Base-by-base conservation (phyloP, 1,284 basidiomycete species). In the Ceratobasidium sp. region DNA sequence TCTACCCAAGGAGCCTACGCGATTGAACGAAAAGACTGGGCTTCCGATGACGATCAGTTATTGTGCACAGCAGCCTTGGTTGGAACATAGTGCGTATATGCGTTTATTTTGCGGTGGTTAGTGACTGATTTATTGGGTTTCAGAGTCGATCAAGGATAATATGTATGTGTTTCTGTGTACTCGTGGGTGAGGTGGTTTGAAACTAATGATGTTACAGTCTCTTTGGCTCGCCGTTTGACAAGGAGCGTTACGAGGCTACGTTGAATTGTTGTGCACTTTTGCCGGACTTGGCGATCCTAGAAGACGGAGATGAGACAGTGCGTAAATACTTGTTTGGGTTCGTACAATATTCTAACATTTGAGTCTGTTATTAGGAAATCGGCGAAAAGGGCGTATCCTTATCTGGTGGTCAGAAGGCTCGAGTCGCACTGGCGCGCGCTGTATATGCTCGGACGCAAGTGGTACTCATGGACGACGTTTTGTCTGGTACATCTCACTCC, bases 161-260 rank as follows among this genome's bases (percentile, higher is more conserved):
- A 70, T 58, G 68, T 70, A 7, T 20, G 51, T 53, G 1, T 7
- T 23, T 20, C 33, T 33, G 33, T 33, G 33, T 4, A 4, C 33
- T 33, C 4, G 33, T 33, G 33, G 33, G 33, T 33, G 33, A 33
- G 68, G 20, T 33, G 33, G 33, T 33, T 33, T 33, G 33, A 33
- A 33, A 33, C 33, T 33, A 33, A 33, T 4, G 33, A 33, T 33
- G 33, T 33, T 33, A 4, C 80, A 85, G 86, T 42, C 80, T 85
- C 26, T 86, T 86, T 77, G 85, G 85, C 4, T 80, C 80, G 7
- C 81, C 82, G 2, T 84, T 82, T 72, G 83, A 86, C 61, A 80
- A 83, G 49, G 79, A 77, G 15, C 82, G 84, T 3, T 86, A 86
- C 78, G 55, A 82, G 12, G 79, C 77, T 6, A 85, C 84, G 46